Base-by-base conservation (phyloP, 2,329 filamentous ascomycete species). In the Penicillium hesseltinei region DNA sequence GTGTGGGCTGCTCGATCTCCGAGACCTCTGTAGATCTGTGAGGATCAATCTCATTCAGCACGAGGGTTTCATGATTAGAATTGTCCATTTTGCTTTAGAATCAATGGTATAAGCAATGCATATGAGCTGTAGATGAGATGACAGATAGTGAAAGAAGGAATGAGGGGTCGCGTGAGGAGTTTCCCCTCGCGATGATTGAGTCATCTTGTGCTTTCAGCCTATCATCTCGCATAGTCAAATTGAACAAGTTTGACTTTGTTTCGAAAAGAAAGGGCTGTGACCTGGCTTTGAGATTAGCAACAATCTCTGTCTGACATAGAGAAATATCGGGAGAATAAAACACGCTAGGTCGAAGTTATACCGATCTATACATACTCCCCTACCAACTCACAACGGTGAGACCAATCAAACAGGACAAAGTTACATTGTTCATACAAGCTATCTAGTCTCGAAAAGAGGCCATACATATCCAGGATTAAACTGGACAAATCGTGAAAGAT, bases 1-100 rank as follows among this genome's bases (percentile, higher is more conserved):
- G 66, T 1, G 64, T 31, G 4, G 61, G 61, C 39, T 68, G 66
- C 49, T 71, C 69, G 27, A 70, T 66, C 53, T 69, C 69, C 5
- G 51, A 39, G 25, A 49, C 47, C 27, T 44, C 43, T 29, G 36
- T 27, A 5, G 52, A 47, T 38, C 23, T 50, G 15, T 2, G 46
- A 17, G 59, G 46, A 15, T 40, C 25, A 17, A 48, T 23, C 23
- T 59, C 49, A 15, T 35, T n/a, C 38, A 60, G n/a, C 3, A 15
- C n/a, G 19, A 61, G 19, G 29, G 39, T 45, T 33, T 57, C 54
- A 23, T 51, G 19, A 29, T 54, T 29, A 29, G 51, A 45, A n/a
- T 40, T 23, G n/a, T 40, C 58, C 59, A 65, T 64, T 17, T 13
- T 47, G 47, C 6, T 27, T 4, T 17, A 8, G 7, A 6, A 27